Percentiles rank a stretch among this genome's conserved stretches.
phyloP scores from a whole-genome alignment of 306 rosid species.

The Benincasa hispida region DNA sequence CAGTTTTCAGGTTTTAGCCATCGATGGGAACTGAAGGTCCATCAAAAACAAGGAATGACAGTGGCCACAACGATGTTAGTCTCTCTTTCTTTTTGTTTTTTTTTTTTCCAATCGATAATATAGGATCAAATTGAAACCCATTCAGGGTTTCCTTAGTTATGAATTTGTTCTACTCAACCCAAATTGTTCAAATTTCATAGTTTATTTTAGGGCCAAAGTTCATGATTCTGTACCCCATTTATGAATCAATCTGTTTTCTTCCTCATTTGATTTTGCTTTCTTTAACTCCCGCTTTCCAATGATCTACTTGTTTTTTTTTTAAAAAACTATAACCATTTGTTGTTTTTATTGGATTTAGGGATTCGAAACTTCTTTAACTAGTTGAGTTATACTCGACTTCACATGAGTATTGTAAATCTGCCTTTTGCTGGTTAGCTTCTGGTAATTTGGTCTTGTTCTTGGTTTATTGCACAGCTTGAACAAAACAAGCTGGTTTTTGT shows the following conservation, averaged over 20 bases:
- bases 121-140: background rate
- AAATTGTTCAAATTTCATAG: background rate
- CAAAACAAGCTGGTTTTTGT: background rate
- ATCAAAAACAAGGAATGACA: background rate
- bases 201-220: background rate
- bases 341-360: background rate
- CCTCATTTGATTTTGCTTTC: background rate
- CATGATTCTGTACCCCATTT: background rate
- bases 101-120: background rate
- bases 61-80: constrained; percentile 11
- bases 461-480: background rate
- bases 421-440: background rate
- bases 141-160: background rate
- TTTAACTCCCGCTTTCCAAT: no score
- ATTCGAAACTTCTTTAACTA: background rate
- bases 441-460: background rate
- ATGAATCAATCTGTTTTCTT: background rate
- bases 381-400: background rate
- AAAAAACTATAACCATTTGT: background rate
- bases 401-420: background rate
- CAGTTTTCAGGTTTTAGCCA: background rate
- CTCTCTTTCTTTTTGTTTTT: background rate
- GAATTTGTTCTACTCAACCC: background rate
- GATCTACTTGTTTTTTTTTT: background rate
- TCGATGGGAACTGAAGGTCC: constrained; percentile 37